Conservation (phyloP, 495 filamentous ascomycete species). For the Penicillium salamii region DNA sequence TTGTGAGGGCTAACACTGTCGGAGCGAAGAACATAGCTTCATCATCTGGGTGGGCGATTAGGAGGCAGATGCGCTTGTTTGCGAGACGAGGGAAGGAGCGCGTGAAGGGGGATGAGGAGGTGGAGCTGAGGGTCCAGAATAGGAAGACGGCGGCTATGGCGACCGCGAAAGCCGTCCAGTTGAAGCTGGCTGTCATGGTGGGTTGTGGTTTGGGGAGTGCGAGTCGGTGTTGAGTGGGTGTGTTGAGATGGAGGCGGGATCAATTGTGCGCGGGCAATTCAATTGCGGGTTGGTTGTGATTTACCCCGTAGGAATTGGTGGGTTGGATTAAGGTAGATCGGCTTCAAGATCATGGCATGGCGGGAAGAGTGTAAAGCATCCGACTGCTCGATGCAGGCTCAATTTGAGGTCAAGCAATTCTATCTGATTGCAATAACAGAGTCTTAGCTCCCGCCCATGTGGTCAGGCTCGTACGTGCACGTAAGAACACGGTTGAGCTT, state of each 20-base stretch:
- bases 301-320: neutral
- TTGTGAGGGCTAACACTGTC: conserved; percentile 74
- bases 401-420: too few species aligned
- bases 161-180: conserved; percentile 30
- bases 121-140: conserved; percentile 50
- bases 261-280: too few species aligned
- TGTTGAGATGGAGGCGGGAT: neutral
- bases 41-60: conserved; percentile 97
- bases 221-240: neutral
- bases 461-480: too few species aligned
- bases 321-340: conserved; percentile 6
- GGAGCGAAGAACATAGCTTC: conserved; percentile 99
- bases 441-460: too few species aligned
- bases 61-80: conserved; percentile 78
- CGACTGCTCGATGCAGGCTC: conserved; percentile 1
- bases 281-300: too few species aligned
- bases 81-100: conserved; percentile 65
- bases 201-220: neutral
- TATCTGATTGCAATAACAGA: too few species aligned
- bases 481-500: conserved; percentile 24
- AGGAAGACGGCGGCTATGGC: conserved; percentile 34
- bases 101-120: conserved; percentile 59
- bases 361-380: conserved; percentile 21
- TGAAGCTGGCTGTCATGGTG: conserved; percentile 17
- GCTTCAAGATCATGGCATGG: conserved; percentile 15